Evolutionary conservation across 2,329 filamentous ascomycete genomes (phyloP), one percentile per base, ranked within the genome.

Genomic region (Colletotrichum spaethianum): DNA sequence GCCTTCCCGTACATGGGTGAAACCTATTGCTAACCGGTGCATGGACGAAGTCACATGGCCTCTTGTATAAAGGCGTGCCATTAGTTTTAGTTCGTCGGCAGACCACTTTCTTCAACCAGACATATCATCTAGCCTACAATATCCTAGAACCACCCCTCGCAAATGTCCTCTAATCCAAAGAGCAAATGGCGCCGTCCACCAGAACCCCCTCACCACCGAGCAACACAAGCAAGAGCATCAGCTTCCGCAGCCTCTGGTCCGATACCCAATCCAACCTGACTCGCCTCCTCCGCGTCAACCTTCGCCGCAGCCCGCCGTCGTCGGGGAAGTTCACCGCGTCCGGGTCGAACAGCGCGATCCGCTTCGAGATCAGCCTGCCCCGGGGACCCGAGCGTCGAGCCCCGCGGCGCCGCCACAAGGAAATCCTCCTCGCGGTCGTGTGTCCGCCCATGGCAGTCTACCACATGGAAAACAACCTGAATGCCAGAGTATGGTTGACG

Each of bases 401-500:
- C 11, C 11, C 40, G 28, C 33, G 11, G n/a, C 18, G 36, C 33
- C 42, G 46, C 18, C n/a, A 38, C 12, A 52, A 28, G 18, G 3
- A n/a, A 9, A 31, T 16, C 16, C 1, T 53, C n/a, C 1, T 63
- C 14, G 61, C 46, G 16, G 23, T 63, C 23, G 23, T 33, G 23
- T 63, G 61, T 36, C 61, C 48, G 3, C 61, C 61, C 20, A 5
- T 63, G 48, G 61, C 61, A 4, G 59, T 62, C 6, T 62, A 62
- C 28, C 42, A 31, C 44, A 33, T 23, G 9, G n/a, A 23, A 1
- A n/a, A 31, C 14, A n/a, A 50, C 1, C n/a, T 48, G 7, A 50
- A 40, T 23, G 46, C n/a, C 1, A 14, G 46, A 26, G 44, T 63
- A 2, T 50, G 18, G 33, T 9, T 63, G 16, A 46, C 61, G 9